Base-by-base conservation (phyloP, 768 basidiomycete genomes). In the Leccinum subtestaceum region DNA sequence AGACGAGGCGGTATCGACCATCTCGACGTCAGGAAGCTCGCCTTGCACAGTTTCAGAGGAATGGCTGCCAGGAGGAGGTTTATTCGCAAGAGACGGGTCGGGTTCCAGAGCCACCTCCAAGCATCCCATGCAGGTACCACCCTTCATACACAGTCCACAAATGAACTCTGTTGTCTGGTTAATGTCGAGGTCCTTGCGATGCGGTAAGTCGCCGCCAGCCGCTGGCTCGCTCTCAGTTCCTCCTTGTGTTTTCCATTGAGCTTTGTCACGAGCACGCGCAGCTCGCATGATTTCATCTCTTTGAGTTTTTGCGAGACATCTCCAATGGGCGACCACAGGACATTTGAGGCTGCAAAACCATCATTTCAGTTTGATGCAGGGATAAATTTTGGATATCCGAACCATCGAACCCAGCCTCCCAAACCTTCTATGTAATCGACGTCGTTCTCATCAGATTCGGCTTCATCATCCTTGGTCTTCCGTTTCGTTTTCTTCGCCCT, bases 341-440 rank as follows among this genome's bases (percentile, higher is more conserved):
- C 92, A 95, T 69, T 84, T 88, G 45, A 91, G 78, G 68, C 91
- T 93, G 57, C 23, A 27, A 51, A 67, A 19, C n/a, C 5, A 52
- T 23, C 3, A 45, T 9, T 34, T 71, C 9, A 70, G 51, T 45
- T 59, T 38, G 17, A 43, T 32, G 46, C 55, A 47, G 49, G 47
- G 58, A 47, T 31, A 46, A 5, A 38, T 32, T 1, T 0, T 38
- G n/a, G n/a, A 52, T 32, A 47, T 74, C 27, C 81, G 57, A 69
- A 91, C 91, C 92, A 95, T 74, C 84, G 81, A 62, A 93, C 84
- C 92, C 92, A 95, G 27, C 92, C 92, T 12, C 92, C 92, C 49
- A 88, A 74, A 7, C 71, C 68, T 12, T 61, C 73, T 10, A 84
- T 73, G 51, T 74, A 76, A 38, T 84, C 81, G 38, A 79, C 75